Percentiles rank a stretch among this genome's conserved stretches.
Conservation (phyloP, 2,329 filamentous ascomycete genomes). For the Beauveria australis region DNA sequence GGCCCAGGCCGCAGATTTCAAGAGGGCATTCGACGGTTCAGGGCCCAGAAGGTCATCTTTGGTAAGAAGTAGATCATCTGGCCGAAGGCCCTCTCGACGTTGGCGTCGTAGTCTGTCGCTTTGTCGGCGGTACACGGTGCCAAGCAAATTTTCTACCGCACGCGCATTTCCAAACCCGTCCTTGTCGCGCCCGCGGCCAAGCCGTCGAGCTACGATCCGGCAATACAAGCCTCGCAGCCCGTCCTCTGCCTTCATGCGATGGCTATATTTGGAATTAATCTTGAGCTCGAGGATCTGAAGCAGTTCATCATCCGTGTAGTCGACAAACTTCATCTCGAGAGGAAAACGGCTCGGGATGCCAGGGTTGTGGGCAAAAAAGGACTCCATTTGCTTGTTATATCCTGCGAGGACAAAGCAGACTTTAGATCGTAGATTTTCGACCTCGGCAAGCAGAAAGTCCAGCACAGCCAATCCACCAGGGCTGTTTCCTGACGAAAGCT, state of each 20-base stretch:
- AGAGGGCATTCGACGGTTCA: slow-evolving; percentile 47
- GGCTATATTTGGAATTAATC: slow-evolving; percentile 45
- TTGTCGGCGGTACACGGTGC: slow-evolving; percentile 49
- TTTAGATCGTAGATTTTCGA: slow-evolving; percentile 63
- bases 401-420: slow-evolving; percentile 66
- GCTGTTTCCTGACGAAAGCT: slow-evolving; percentile 53
- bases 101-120: slow-evolving; percentile 43
- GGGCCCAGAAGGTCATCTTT: slow-evolving; percentile 66
- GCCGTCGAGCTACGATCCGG: slow-evolving; percentile 51
- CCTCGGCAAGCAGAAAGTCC: slow-evolving; percentile 62
- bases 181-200: slow-evolving; percentile 53
- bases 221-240: slow-evolving; percentile 52
- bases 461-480: slow-evolving; percentile 53
- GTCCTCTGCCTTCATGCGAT: slow-evolving; percentile 50
- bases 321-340: slow-evolving; percentile 54
- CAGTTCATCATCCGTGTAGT: slow-evolving; percentile 61
- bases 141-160: slow-evolving; percentile 54
- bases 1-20: slow-evolving; percentile 45
- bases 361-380: slow-evolving; percentile 66
- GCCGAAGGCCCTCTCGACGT: slow-evolving; percentile 27
- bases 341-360: slow-evolving; percentile 65
- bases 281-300: slow-evolving; percentile 49
- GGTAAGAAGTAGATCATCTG: slow-evolving; percentile 52
- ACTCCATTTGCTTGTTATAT: slow-evolving; percentile 67
- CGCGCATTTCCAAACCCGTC: slow-evolving; percentile 69